A percentile compares a stretch with the other conserved stretches of the same genome.
phyloP scores from a whole-genome alignment of 2,329 filamentous ascomycete genomes.

The Fusarium nanum region DNA sequence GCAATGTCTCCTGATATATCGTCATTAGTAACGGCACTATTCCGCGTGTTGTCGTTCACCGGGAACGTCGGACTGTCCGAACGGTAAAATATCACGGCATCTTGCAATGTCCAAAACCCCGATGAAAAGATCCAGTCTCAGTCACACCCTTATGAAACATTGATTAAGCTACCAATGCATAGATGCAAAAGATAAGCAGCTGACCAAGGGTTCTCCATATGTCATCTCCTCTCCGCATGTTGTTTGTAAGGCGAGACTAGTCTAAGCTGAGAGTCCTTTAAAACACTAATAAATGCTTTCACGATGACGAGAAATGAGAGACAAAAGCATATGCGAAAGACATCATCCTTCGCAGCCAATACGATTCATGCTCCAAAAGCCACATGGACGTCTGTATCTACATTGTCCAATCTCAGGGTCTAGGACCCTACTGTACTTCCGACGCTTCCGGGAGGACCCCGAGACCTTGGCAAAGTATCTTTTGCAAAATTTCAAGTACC shows the following conservation, averaged over 20 bases:
- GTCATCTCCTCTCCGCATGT: conserved; percentile 1
- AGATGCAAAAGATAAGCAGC: conserved; percentile 23
- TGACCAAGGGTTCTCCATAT: conserved; percentile 2
- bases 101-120: conserved; percentile 8
- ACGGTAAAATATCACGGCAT: conserved; percentile 4
- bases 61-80: conserved; percentile 14
- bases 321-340: not conserved
- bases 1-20: not conserved
- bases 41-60: not conserved
- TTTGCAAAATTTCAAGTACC: conserved; percentile 24
- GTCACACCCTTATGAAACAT: conserved; percentile 8
- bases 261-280: not conserved
- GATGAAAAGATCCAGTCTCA: not conserved
- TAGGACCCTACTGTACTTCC: conserved; percentile 1
- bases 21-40: not conserved
- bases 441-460: conserved; percentile 30
- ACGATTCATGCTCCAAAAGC: conserved; percentile 3
- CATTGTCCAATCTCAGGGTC: conserved; percentile 15
- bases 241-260: conserved; percentile 23
- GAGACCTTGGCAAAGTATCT: conserved; percentile 25
- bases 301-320: conserved; percentile 2
- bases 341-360: not conserved
- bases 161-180: not conserved
- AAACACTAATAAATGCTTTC: not conserved
- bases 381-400: conserved; percentile 16